Percentiles rank a stretch among this genome's conserved stretches.
Conservation (phyloP, 139 green algal species). For the Microglena sp. region DNA sequence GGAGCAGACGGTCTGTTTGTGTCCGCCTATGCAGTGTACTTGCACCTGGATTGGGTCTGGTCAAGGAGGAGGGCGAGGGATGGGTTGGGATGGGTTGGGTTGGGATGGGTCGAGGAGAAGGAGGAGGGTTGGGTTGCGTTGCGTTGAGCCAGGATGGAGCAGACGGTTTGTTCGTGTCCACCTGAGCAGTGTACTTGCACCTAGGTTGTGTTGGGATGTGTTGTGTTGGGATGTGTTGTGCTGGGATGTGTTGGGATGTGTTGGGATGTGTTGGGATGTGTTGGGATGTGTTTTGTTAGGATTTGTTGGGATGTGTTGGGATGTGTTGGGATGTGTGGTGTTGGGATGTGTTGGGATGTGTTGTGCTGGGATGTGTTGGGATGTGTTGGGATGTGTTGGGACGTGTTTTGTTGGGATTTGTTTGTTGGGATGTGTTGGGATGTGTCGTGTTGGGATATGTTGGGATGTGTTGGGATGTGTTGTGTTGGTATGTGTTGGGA, state of each 20-base stretch:
- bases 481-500: neutral
- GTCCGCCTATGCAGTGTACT: slow-evolving; percentile 78
- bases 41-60: slow-evolving; percentile 40
- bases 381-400: too few species aligned
- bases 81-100: too few species aligned
- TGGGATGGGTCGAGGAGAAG: too few species aligned
- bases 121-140: too few species aligned
- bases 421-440: too few species aligned
- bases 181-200: slow-evolving; percentile 73
- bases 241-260: neutral
- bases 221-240: neutral
- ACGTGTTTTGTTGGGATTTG: too few species aligned
- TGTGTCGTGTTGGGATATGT: too few species aligned
- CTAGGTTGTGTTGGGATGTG: neutral
- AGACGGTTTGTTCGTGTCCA: slow-evolving; percentile 92
- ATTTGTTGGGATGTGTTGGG: too few species aligned
- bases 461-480: neutral
- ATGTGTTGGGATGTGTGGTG: too few species aligned
- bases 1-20: slow-evolving; percentile 87
- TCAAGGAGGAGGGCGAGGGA: neutral
- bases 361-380: too few species aligned
- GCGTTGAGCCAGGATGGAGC: slow-evolving; percentile 74
- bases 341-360: too few species aligned
- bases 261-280: neutral
- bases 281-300: too few species aligned